phyloP scores from a whole-genome alignment of 1,284 basidiomycete genomes.

The Microbotryum saponariae region DNA sequence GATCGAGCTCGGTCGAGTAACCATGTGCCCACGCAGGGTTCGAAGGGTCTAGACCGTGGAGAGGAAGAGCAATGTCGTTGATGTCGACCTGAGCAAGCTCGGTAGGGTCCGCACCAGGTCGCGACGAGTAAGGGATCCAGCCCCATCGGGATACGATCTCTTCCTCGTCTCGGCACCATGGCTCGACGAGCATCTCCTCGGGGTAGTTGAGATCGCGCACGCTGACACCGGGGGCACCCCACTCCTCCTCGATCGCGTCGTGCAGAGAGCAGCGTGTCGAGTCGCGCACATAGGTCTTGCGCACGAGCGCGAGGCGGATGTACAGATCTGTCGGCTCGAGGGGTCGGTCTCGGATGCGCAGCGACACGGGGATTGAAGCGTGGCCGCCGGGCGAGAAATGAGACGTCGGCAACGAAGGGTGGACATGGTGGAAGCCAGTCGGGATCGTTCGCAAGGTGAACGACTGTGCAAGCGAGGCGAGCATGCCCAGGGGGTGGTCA shows the following conservation, averaged over 20 bases:
- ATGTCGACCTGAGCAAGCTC: slow-evolving; percentile 36
- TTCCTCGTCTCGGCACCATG: slow-evolving; percentile 40
- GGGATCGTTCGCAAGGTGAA: slow-evolving; percentile 30
- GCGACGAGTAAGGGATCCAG: slow-evolving; percentile 38
- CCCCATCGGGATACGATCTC: slow-evolving; percentile 43
- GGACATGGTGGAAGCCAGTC: slow-evolving; percentile 37
- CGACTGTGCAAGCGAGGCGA: slow-evolving; percentile 32
- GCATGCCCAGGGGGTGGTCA: slow-evolving; percentile 33
- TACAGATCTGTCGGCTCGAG: slow-evolving; percentile 39
- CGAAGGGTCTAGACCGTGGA: slow-evolving; percentile 21
- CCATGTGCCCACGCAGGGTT: slow-evolving; percentile 34
- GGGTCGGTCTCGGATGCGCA: slow-evolving; percentile 38
- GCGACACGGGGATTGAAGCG: slow-evolving; percentile 35
- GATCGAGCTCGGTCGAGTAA: slow-evolving; percentile 38
- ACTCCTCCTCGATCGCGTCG: slow-evolving; percentile 29
- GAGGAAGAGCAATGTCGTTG: slow-evolving; percentile 37
- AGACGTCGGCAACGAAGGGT: slow-evolving; percentile 36
- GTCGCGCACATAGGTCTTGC: slow-evolving; percentile 38
- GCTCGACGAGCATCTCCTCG: slow-evolving; percentile 36
- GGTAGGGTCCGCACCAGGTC: slow-evolving; percentile 35
- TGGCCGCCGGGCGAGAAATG: slow-evolving; percentile 37
- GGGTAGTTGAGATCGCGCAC: slow-evolving; percentile 29
- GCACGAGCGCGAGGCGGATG: slow-evolving; percentile 38
- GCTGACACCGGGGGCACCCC: slow-evolving; percentile 24
- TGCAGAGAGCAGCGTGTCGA: slow-evolving; percentile 25